A percentile compares a stretch with the other conserved stretches of the same genome.
These are phyloP conservation scores for Metarhizium album DNA, from an alignment of 2,329 filamentous ascomycete genomes.

Conservation along the genomic window DNA sequence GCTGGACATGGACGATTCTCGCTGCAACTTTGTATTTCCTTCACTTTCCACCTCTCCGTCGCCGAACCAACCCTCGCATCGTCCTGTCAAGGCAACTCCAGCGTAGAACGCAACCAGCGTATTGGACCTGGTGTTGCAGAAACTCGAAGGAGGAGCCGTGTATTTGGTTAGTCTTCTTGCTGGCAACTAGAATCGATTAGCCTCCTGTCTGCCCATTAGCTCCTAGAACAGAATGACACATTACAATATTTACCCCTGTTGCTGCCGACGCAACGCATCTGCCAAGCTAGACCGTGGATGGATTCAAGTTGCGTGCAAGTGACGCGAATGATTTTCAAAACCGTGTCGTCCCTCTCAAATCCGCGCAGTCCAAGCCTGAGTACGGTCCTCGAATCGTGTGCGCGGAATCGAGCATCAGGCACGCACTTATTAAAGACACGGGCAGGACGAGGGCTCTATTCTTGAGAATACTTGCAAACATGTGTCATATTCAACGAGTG, in stretches of 20 bases:
- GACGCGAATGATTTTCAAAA: too few species aligned
- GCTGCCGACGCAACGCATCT: background rate
- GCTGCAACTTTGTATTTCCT: background rate
- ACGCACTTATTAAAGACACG: too few species aligned
- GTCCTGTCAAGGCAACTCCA: background rate
- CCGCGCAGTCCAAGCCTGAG: too few species aligned
- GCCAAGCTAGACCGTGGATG: background rate
- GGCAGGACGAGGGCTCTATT: too few species aligned
- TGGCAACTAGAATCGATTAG: background rate
- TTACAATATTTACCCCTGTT: background rate
- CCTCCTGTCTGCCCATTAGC: background rate
- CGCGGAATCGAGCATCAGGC: too few species aligned
- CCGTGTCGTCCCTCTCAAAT: too few species aligned
- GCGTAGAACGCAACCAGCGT: background rate
- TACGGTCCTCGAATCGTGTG: too few species aligned
- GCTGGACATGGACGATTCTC: background rate
- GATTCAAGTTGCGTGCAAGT: background rate
- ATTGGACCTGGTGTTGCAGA: background rate
- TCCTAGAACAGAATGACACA: background rate
- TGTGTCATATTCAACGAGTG: background rate
- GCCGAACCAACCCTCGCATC: background rate
- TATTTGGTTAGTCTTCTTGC: conserved; percentile 1
- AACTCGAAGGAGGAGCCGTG: background rate
- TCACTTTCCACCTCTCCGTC: background rate
- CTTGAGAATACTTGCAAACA: too few species aligned